Evolutionary conservation across 108 stramenopile species (phyloP).

Genomic region (Nitzschia sp.): DNA sequence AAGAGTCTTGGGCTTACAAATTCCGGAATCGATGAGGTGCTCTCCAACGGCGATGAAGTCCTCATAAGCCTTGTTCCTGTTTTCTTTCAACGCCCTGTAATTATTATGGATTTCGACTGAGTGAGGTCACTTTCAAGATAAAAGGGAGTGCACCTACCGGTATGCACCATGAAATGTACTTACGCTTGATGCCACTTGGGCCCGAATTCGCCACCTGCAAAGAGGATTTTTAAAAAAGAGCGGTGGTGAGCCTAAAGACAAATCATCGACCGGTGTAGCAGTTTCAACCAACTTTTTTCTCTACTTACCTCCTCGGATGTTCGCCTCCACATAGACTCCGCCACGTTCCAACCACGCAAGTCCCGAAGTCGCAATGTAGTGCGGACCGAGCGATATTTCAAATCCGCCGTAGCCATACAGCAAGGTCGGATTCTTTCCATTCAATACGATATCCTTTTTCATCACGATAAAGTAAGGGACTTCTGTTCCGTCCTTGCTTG

Average conservation of each 20-base stretch:
- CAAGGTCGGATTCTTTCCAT: constrained; percentile 67
- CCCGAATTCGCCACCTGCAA: constrained; percentile 83
- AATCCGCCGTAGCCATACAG: constrained; percentile 93
- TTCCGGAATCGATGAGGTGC: constrained; percentile 66
- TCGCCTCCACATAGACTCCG: constrained; percentile 92
- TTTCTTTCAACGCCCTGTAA: constrained; percentile 56
- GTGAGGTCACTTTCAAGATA: background rate
- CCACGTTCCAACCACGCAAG: constrained; percentile 90
- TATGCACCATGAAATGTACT: constrained; percentile 22
- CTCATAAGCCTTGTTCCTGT: constrained; percentile 92
- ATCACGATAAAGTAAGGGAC: constrained; percentile 82
- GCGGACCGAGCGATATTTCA: constrained; percentile 91
- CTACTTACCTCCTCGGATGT: constrained; percentile 84
- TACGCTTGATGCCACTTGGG: constrained; percentile 90
- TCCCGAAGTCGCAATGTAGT: constrained; percentile 78
- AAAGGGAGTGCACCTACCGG: too few relatives aligned
- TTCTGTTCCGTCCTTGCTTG: constrained; percentile 81
- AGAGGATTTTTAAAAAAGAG: too few relatives aligned
- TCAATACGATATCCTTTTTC: constrained; percentile 48
- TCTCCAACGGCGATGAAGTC: constrained; percentile 94
- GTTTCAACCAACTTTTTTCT: too few relatives aligned
- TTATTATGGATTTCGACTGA: background rate
- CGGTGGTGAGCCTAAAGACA: too few relatives aligned
- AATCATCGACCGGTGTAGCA: too few relatives aligned
- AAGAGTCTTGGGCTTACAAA: constrained; percentile 84